phyloP scores from a whole-genome alignment of 2,329 filamentous ascomycete species.

The Hymenoscyphus linearis region DNA sequence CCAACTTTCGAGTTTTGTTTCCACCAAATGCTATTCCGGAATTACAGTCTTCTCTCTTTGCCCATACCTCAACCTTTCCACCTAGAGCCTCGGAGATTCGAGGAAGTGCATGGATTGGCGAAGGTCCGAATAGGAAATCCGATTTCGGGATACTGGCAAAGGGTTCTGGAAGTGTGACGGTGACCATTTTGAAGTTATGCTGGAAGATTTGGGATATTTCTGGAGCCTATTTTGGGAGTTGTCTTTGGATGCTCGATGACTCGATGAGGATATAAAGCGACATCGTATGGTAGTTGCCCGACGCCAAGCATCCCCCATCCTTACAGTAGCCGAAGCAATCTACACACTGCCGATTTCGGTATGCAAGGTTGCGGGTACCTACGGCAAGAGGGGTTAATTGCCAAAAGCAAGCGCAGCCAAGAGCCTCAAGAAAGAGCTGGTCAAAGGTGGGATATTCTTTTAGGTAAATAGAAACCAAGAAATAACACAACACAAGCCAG shows the following conservation, averaged over 20 bases:
- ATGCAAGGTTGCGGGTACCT: neutral
- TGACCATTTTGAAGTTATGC: constrained; percentile 18
- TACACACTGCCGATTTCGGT: neutral
- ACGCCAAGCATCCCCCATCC: neutral
- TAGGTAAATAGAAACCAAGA: neutral
- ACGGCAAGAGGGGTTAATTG: neutral
- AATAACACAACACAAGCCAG: neutral
- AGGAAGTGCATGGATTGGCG: constrained; percentile 62
- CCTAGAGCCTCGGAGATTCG: constrained; percentile 58
- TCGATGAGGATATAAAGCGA: neutral
- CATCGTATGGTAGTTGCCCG: neutral
- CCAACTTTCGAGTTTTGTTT: constrained; percentile 66
- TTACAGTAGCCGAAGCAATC: neutral
- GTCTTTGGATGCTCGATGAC: neutral
- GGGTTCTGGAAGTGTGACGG: constrained; percentile 49
- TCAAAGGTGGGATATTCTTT: neutral
- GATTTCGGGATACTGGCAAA: constrained; percentile 59
- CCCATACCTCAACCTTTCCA: constrained; percentile 57
- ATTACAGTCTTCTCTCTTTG: constrained; percentile 69
- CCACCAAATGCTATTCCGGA: constrained; percentile 62
- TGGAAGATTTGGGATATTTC: neutral
- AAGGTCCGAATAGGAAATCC: constrained; percentile 60
- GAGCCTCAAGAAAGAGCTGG: neutral
- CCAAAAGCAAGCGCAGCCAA: neutral
- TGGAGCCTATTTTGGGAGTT: neutral